Evolutionary conservation across 1,284 basidiomycete species (phyloP).

Genomic region (Apiotrichum veenhuisii): DNA sequence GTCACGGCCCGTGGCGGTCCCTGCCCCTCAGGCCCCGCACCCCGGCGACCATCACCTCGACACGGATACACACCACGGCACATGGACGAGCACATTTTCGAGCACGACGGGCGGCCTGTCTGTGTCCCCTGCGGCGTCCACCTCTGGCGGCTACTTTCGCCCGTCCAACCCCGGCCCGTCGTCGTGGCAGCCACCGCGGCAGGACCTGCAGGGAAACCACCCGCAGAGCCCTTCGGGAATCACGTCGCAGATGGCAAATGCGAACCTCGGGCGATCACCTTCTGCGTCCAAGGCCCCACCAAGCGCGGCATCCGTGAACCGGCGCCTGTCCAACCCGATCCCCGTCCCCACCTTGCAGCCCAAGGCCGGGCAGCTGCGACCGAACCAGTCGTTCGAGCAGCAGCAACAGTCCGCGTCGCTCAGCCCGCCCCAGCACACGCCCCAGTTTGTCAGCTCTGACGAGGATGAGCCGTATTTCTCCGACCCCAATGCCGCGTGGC

Average conservation of each 20-base stretch:
- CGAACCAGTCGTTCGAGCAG: not conserved
- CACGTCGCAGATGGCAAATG: not conserved
- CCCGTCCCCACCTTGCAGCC: not conserved
- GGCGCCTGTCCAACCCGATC: conserved; percentile 15
- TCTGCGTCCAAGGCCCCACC: conserved; percentile 5
- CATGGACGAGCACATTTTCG: conserved; percentile 23
- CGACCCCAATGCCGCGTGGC: conserved; percentile 24
- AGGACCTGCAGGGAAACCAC: not conserved
- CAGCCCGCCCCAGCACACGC: conserved; percentile 5
- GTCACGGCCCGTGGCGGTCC: not conserved
- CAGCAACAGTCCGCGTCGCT: not conserved
- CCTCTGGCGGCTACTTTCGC: conserved; percentile 5
- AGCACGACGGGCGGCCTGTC: conserved; percentile 10
- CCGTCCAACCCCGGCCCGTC: not conserved
- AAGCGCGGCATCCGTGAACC: conserved; percentile 11
- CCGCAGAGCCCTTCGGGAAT: not conserved
- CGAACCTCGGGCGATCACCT: conserved; percentile 1
- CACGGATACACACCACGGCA: conserved; percentile 28
- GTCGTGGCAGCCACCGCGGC: not conserved
- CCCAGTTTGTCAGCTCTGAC: conserved; percentile 25
- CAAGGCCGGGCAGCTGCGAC: not conserved
- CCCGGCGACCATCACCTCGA: conserved; percentile 1
- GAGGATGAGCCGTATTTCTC: conserved; percentile 35
- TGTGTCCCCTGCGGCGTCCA: conserved; percentile 11
- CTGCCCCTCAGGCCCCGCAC: not conserved